phyloP scores from a whole-genome alignment of 352 stramenopile genomes.

The Globisporangium rhizosaccharum region DNA sequence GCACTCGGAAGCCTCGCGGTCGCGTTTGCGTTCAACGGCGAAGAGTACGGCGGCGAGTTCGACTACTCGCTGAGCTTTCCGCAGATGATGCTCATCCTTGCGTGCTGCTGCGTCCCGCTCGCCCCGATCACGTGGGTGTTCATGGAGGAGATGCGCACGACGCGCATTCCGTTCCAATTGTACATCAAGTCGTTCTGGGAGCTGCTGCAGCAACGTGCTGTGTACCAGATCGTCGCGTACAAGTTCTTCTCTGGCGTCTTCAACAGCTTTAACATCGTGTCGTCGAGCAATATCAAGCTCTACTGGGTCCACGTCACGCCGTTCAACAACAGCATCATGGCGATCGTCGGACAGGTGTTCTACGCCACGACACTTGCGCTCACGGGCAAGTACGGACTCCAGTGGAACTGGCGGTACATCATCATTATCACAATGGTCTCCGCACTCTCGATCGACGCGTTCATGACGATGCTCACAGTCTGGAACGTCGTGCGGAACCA shows the following conservation, averaged over 20 bases:
- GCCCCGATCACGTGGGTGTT: slow-evolving; percentile 20
- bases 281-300: slow-evolving; percentile 43
- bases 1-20: too few relatives aligned
- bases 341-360: slow-evolving; percentile 39
- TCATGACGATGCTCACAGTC: slow-evolving; percentile 49
- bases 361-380: slow-evolving; percentile 42
- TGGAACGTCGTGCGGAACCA: slow-evolving; percentile 50
- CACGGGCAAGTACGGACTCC: slow-evolving; percentile 35
- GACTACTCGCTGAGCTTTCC: slow-evolving; percentile 47
- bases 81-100: slow-evolving; percentile 41
- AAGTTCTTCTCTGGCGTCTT: slow-evolving; percentile 62
- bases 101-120: slow-evolving; percentile 29
- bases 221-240: slow-evolving; percentile 58
- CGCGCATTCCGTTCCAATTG: slow-evolving; percentile 10
- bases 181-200: slow-evolving; percentile 49
- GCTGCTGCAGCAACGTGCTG: slow-evolving; percentile 47
- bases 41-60: slow-evolving; percentile 51
- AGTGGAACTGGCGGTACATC: slow-evolving; percentile 54
- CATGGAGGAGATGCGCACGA: slow-evolving; percentile 12
- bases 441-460: slow-evolving; percentile 30
- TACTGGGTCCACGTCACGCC: slow-evolving; percentile 55
- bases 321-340: slow-evolving; percentile 51
- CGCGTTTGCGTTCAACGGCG: slow-evolving; percentile 41
- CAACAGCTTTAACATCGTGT: slow-evolving; percentile 58
- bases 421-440: slow-evolving; percentile 37